A percentile compares a stretch with the other conserved stretches of the same genome.
Conservation (phyloP, 2,329 filamentous ascomycete genomes). For the Claviceps citrina region DNA sequence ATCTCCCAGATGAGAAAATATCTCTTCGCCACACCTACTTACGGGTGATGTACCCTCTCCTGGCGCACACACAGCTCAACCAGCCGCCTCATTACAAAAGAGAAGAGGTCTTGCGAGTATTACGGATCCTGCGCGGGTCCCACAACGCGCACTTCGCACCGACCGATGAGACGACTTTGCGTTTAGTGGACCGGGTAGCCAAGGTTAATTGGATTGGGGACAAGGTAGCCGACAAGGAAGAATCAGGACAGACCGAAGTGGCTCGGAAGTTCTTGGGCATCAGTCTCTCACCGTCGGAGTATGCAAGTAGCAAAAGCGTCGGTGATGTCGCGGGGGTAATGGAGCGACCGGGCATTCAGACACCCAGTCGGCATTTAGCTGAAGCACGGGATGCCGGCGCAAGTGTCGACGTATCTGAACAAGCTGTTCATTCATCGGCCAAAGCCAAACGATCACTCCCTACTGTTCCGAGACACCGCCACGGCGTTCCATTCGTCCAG, state of each 20-base stretch:
- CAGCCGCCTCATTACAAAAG: conserved; percentile 83
- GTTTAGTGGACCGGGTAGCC: conserved; percentile 60
- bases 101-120: conserved; percentile 62
- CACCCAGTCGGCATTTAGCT: conserved; percentile 47
- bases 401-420: conserved; percentile 9
- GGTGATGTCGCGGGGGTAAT: conserved; percentile 63
- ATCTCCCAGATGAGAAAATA: conserved; percentile 70
- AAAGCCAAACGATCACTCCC: conserved; percentile 34
- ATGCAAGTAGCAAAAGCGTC: conserved; percentile 61
- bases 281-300: conserved; percentile 47
- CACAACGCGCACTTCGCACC: conserved; percentile 63
- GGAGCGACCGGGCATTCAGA: conserved; percentile 70
- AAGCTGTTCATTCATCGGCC: conserved; percentile 9
- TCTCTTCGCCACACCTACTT: conserved; percentile 84
- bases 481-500: conserved; percentile 31
- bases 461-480: conserved; percentile 40
- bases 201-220: conserved; percentile 53
- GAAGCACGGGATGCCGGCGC: conserved; percentile 11
- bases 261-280: conserved; percentile 53
- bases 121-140: conserved; percentile 51
- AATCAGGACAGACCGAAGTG: conserved; percentile 28
- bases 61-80: conserved; percentile 81
- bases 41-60: conserved; percentile 74
- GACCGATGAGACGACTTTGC: conserved; percentile 63
- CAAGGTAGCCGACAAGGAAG: conserved; percentile 19